A percentile compares a stretch with the other conserved stretches of the same genome.
These are phyloP conservation scores for Hyphodiscus sp. DNA, from an alignment of 2,329 filamentous ascomycete genomes.

Conservation along the genomic window DNA sequence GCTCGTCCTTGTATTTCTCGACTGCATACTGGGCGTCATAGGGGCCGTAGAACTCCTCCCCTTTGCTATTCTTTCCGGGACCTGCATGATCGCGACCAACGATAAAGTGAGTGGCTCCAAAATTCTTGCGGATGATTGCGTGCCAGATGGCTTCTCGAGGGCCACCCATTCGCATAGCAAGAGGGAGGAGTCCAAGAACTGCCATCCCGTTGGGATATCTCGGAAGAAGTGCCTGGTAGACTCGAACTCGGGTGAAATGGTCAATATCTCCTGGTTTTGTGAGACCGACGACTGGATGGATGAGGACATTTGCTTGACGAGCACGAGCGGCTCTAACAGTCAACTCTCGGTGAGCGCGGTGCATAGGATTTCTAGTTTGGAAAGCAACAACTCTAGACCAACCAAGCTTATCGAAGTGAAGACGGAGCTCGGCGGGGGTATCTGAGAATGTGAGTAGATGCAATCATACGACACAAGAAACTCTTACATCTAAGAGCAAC, in stretches of 20 bases:
- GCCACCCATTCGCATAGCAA: slow-evolving; percentile 99
- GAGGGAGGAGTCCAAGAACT: slow-evolving; percentile 84
- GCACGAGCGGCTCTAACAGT: slow-evolving; percentile 94
- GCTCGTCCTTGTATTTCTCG: slow-evolving; percentile 92
- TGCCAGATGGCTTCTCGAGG: slow-evolving; percentile 99
- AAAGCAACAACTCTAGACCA: slow-evolving; percentile 98
- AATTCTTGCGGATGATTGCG: slow-evolving; percentile 99
- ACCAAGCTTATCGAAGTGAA: slow-evolving; percentile 98
- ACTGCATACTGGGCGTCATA: slow-evolving; percentile 96
- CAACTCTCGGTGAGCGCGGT: slow-evolving; percentile 94
- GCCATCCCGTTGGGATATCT: slow-evolving; percentile 99
- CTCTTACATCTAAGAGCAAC: slow-evolving; percentile 83
- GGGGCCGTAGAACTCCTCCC: slow-evolving; percentile 93
- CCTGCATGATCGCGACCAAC: slow-evolving; percentile 97
- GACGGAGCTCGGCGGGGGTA: slow-evolving; percentile 87
- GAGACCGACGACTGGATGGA: slow-evolving; percentile 95
- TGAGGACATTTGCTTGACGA: slow-evolving; percentile 96
- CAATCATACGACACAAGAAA: background rate
- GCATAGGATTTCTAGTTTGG: slow-evolving; percentile 99
- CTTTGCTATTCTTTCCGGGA: slow-evolving; percentile 96
- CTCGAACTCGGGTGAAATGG: slow-evolving; percentile 97
- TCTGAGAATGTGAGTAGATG: slow-evolving; percentile 36
- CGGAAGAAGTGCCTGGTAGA: slow-evolving; percentile 94
- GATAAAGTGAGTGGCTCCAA: slow-evolving; percentile 98
- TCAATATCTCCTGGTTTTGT: slow-evolving; percentile 99